Evolutionary conservation across 2,329 filamentous ascomycete genomes (phyloP).

Genomic region (Verticillium nubilum): DNA sequence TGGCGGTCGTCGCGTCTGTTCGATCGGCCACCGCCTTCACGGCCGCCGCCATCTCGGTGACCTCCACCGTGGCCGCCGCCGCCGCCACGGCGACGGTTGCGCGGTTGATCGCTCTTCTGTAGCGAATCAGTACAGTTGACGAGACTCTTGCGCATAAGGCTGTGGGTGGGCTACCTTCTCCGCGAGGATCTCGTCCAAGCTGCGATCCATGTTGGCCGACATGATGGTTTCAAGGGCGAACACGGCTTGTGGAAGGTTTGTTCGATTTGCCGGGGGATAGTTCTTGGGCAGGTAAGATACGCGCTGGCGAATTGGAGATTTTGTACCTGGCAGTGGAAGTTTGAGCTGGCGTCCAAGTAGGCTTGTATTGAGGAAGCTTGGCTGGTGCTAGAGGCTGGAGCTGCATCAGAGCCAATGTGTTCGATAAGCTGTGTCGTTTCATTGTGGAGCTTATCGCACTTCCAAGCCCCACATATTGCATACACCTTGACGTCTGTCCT

Average conservation of each 20-base stretch:
- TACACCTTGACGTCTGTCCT: neutral
- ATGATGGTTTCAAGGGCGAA: constrained; percentile 13
- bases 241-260: neutral
- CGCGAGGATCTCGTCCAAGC: constrained; percentile 52
- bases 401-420: neutral
- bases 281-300: neutral
- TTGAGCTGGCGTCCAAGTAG: neutral
- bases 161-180: constrained; percentile 34
- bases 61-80: constrained; percentile 19
- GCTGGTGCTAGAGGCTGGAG: neutral
- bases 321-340: neutral
- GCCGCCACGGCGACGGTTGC: constrained; percentile 25
- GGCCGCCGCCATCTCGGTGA: constrained; percentile 16
- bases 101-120: constrained; percentile 24
- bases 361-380: neutral
- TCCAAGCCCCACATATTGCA: neutral
- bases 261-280: neutral
- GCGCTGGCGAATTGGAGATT: neutral
- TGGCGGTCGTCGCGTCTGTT: constrained; percentile 28
- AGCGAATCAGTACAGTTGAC: constrained; percentile 3
- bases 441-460: neutral
- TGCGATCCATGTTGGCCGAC: constrained; percentile 45
- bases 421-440: neutral
- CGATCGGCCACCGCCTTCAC: constrained; percentile 1
- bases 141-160: constrained; percentile 12